A percentile compares a stretch with the other conserved stretches of the same genome.
Evolutionary conservation across 306 rosid species (phyloP).

Genomic region (Macrotyloma uniflorum): DNA sequence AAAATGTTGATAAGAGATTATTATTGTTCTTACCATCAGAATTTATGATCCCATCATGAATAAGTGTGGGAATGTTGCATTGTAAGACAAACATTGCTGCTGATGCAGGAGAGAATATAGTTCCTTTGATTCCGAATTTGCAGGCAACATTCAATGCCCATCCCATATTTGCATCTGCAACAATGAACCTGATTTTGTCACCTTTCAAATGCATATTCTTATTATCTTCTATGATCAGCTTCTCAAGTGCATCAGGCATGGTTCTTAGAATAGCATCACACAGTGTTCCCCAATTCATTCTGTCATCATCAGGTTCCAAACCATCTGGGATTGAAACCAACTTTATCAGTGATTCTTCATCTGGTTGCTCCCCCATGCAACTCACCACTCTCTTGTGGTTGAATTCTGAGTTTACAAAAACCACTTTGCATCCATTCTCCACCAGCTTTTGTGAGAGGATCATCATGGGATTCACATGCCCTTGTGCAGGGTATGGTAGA

Average conservation of each 20-base stretch:
- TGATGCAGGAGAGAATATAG: constrained; percentile 3
- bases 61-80: constrained; percentile 39
- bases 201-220: constrained; percentile 17
- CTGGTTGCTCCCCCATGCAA: background rate
- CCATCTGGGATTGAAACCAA: constrained; percentile 49
- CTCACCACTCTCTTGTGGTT: background rate
- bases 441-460: constrained; percentile 30
- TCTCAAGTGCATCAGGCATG: constrained; percentile 48
- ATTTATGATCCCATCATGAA: constrained; percentile 46
- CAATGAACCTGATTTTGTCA: constrained; percentile 5
- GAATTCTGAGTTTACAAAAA: constrained; percentile 35
- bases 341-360: background rate
- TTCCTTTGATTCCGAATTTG: constrained; percentile 29
- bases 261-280: background rate
- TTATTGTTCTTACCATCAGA: constrained; percentile 33
- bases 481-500: constrained; percentile 42
- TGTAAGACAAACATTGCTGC: constrained; percentile 20
- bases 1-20: too few species aligned
- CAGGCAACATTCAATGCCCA: constrained; percentile 34
- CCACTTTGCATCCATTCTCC: constrained; percentile 36
- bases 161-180: constrained; percentile 23
- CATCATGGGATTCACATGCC: constrained; percentile 47
- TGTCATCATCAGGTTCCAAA: constrained; percentile 37
- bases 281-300: constrained; percentile 3
- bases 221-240: constrained; percentile 35